Base-by-base conservation (phyloP, 2,329 filamentous ascomycete genomes). In the Aspergillus sp. region DNA sequence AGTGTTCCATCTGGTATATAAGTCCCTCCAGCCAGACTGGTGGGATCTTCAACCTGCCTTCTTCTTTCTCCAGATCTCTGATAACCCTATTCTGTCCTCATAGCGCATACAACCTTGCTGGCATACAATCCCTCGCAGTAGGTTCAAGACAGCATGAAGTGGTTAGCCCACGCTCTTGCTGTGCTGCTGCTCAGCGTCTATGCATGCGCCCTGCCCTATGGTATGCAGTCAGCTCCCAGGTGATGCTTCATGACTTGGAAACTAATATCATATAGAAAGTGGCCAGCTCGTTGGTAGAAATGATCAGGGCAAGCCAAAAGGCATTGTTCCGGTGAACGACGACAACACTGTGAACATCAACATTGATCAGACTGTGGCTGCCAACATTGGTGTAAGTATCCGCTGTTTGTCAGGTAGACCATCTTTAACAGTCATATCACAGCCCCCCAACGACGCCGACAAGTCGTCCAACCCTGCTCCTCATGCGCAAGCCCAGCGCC, bases 171-270 rank as follows among this genome's bases (percentile, higher is more conserved):
- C 58, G 50, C 58, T 41, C 50, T 62, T 56, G 58, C 63, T 50
- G 58, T 58, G 50, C 48, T 58, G 50, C 52, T 58, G 32, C 50
- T 59, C 38, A 53, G 52, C 51, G 52, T 38, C 53, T 50, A 58
- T 34, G 59, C 55, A 52, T 49, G 51, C 41, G 63, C 61, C 2
- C 61, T 65, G 48, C 52, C 57, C 25, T 54, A 61, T 48, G 61
- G 67, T 70, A 57, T 53, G 62, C 42, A 11, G 4, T 14, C 14
- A 25, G 21, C 32, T 23, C 14, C 16, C 19, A 38, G 20, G 14
- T 1, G 21, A 21, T 31, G 41, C 19, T 11, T 6, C 40, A 9
- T 17, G 40, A 10, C 38, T 42, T n/a, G 5, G 3, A 38, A 7
- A n/a, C 3, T n/a, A 42, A 42, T 42, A 17, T 42, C 19, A 42